phyloP scores from a whole-genome alignment of 2,329 filamentous ascomycete genomes.

The Aspergillus alliaceus region DNA sequence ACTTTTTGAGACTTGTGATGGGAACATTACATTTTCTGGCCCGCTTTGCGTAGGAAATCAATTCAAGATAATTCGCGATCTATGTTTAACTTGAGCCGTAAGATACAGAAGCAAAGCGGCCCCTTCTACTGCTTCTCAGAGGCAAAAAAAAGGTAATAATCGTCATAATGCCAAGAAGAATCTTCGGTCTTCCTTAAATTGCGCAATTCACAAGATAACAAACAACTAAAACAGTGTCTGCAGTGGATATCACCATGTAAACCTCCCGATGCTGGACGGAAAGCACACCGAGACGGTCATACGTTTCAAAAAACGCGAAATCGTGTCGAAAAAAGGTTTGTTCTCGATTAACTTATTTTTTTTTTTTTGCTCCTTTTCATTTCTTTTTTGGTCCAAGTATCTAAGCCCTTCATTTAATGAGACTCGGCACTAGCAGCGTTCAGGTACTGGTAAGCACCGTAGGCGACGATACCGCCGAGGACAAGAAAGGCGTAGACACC shows the following conservation, averaged over 20 bases:
- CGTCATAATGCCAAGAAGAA: background rate
- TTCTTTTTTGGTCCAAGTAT: constrained; percentile 1
- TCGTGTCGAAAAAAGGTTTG: background rate
- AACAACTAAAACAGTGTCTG: constrained; percentile 6
- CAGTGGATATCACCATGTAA: constrained; percentile 15
- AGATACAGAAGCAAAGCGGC: background rate
- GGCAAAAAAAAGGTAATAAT: background rate
- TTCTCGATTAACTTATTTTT: background rate
- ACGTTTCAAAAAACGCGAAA: background rate
- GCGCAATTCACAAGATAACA: background rate
- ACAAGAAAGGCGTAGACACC: constrained; percentile 80
- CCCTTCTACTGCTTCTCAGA: background rate
- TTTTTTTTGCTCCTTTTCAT: background rate
- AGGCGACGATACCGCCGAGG: constrained; percentile 73
- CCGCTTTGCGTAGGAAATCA: background rate
- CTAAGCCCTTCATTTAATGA: constrained; percentile 24
- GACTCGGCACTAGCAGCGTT: constrained; percentile 24
- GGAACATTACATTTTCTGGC: background rate
- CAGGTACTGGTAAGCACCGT: constrained; percentile 82
- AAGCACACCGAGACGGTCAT: background rate
- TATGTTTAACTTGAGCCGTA: background rate
- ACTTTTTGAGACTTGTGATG: too few relatives aligned
- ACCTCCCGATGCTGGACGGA: constrained; percentile 6
- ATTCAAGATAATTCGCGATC: background rate
- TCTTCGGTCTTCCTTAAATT: constrained; percentile 4